Evolutionary conservation across 2,329 filamentous ascomycete genomes (phyloP), one percentile per base, ranked within the genome.

Genomic region (Colletotrichum eremochloae): DNA sequence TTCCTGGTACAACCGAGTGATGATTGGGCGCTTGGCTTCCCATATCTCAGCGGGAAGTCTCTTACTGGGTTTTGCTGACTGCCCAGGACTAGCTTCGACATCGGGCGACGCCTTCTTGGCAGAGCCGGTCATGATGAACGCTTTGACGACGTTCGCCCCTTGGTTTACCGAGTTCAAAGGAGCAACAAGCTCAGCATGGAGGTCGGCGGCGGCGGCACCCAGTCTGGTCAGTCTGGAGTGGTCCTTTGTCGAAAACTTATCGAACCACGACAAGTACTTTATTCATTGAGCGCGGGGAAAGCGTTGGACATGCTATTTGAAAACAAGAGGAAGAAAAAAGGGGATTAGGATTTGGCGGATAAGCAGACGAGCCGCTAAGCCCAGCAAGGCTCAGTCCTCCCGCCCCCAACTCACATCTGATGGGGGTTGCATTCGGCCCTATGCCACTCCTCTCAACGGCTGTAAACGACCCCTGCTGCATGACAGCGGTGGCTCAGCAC

Each of bases 1-100:
- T 58, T 83, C 82, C 66, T 84, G 78, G 70, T 84, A 84, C 60
- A 84, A 74, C 24, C 74, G 77, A 56, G 80, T 82, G 69, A 84
- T 84, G 60, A 79, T 77, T 48, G 80, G 77, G 8, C 79, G 76
- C 73, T 79, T 80, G 72, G 78, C 77, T 68, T 81, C 80, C 80
- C 80, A 81, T 38, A 80, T 75, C 15, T 78, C 75, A 40, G 76
- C 77, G 31, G 80, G 79, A 38, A 81, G 79, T 20, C 80, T 78
- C 71, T 79, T 81, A n/a, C 74, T 64, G 60, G 67, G 46, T 57
- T 69, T 74, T 38, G 70, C 36, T 38, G 57, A 55, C 46, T 67
- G 52, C 36, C 63, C 63, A n/a, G 52, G 40, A 48, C 78, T 78
- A 38, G 77, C 79, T 70, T 80, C 78, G 33, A 76, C 78, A 57